These are phyloP conservation scores for Withania somnifera DNA, from an alignment of 305 asterid species.

Conservation along the genomic window DNA sequence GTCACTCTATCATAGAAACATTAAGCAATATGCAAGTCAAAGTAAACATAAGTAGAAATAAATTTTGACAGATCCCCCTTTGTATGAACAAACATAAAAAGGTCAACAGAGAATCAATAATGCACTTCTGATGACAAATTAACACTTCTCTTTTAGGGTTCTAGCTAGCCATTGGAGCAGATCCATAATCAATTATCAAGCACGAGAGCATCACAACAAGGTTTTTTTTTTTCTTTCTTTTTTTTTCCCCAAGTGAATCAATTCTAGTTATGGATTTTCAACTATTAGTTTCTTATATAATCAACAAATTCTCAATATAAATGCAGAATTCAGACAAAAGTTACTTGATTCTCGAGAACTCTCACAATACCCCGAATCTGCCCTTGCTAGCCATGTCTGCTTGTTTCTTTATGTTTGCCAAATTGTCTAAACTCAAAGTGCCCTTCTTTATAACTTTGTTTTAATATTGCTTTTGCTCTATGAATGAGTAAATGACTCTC, in stretches of 20 bases:
- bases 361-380: neutral
- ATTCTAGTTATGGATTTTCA: neutral
- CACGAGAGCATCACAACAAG: too few relatives aligned
- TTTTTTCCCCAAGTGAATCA: too few relatives aligned
- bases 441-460: neutral
- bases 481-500: neutral
- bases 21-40: too few relatives aligned
- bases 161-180: too few relatives aligned
- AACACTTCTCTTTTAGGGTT: too few relatives aligned
- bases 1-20: too few relatives aligned
- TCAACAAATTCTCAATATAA: neutral
- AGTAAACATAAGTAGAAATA: too few relatives aligned
- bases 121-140: too few relatives aligned
- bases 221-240: too few relatives aligned
- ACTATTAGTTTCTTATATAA: neutral
- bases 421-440: neutral
- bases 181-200: neutral
- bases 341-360: accelerated
- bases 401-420: neutral
- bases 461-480: neutral
- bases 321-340: neutral
- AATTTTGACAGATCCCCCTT: too few relatives aligned
- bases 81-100: too few relatives aligned
- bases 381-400: neutral
- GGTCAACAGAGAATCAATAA: too few relatives aligned